These are phyloP conservation scores for Prunus yedoensis DNA, from an alignment of 331 rosid genomes.

Conservation along the genomic window DNA sequence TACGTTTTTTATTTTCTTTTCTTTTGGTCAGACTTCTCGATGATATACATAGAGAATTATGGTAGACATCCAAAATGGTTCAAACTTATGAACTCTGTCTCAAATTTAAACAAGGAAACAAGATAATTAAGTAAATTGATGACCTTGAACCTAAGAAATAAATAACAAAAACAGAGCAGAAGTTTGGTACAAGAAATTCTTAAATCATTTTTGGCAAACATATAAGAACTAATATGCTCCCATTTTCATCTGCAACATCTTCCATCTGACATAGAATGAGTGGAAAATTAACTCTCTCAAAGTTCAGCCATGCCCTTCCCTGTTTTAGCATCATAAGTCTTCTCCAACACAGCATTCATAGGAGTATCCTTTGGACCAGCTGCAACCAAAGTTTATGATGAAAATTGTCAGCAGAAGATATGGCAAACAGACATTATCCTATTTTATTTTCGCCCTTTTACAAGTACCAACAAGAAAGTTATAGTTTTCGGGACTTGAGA, in stretches of 20 bases:
- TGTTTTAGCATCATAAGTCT: constrained; percentile 65
- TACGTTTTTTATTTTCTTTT: background rate
- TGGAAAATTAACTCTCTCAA: constrained; percentile 26
- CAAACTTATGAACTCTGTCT: too few species aligned
- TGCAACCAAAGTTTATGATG: constrained; percentile 33
- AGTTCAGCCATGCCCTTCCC: constrained; percentile 87
- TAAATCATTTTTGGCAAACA: background rate
- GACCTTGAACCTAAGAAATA: background rate
- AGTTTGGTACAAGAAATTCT: background rate
- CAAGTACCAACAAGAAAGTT: background rate
- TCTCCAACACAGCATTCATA: constrained; percentile 62
- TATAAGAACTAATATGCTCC: background rate
- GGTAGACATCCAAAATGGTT: too few species aligned
- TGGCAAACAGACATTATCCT: background rate
- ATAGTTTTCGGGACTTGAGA: constrained; percentile 15
- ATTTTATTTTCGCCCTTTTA: background rate
- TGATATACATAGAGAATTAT: too few species aligned
- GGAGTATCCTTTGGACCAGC: constrained; percentile 83
- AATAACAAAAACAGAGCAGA: background rate
- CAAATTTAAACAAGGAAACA: too few species aligned
- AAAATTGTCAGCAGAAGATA: background rate
- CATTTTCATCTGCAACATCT: constrained; percentile 1
- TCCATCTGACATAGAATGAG: background rate
- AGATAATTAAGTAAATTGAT: background rate
- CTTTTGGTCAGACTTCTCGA: too few species aligned